phyloP scores from a whole-genome alignment of 2,329 filamentous ascomycete species.

The Aspergillus piperis region DNA sequence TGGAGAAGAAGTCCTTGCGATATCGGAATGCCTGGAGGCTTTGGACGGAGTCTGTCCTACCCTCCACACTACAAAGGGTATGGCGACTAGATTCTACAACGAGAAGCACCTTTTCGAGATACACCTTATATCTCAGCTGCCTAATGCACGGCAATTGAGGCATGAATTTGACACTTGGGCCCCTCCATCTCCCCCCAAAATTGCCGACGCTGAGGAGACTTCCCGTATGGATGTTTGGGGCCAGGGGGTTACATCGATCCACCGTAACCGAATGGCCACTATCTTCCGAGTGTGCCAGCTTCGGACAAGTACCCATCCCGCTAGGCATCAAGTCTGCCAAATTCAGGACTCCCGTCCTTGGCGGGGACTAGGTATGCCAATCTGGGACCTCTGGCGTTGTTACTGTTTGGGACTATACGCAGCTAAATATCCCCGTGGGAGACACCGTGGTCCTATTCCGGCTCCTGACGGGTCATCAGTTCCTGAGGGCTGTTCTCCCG shows the following conservation, averaged over 20 bases:
- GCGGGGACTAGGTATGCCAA: background rate
- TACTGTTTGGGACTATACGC: background rate
- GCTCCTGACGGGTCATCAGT: too few species aligned
- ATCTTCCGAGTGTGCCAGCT: background rate
- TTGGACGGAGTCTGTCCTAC: background rate
- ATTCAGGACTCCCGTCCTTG: background rate
- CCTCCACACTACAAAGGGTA: background rate
- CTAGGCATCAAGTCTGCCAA: background rate
- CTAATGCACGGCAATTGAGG: too few species aligned
- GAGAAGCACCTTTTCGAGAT: background rate
- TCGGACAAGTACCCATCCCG: background rate
- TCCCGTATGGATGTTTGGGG: background rate
- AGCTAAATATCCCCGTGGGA: too few species aligned
- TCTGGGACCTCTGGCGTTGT: background rate
- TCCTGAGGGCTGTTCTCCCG: too few species aligned
- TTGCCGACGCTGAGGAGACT: background rate
- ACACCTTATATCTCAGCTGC: too few species aligned
- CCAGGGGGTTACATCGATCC: background rate
- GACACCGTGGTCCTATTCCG: too few species aligned
- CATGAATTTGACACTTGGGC: background rate
- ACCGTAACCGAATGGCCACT: accelerated
- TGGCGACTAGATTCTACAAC: background rate
- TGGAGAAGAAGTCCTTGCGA: background rate
- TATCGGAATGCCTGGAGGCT: background rate
- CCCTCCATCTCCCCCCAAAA: background rate